These are phyloP conservation scores for Cyclanthera cordifolia DNA, from an alignment of 306 rosid species.

Conservation along the genomic window DNA sequence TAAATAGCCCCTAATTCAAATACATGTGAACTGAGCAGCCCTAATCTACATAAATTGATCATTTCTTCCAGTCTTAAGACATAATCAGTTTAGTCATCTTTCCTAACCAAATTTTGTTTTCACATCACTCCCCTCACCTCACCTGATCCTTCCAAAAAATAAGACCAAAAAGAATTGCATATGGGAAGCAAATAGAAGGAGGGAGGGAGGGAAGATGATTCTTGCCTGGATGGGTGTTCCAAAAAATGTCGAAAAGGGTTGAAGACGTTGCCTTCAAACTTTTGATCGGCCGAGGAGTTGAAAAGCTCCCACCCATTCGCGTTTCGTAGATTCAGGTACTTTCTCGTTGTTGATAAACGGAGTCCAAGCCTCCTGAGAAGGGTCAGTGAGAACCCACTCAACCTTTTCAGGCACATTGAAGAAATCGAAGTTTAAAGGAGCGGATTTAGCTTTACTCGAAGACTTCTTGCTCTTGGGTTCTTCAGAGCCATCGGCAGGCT, in stretches of 20 bases:
- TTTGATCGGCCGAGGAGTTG: conserved; percentile 13
- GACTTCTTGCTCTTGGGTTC: conserved; percentile 26
- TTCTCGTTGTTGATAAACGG: conserved; percentile 27
- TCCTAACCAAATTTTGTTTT: conserved; percentile 5
- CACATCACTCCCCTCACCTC: conserved; percentile 13
- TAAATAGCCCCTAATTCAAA: not conserved
- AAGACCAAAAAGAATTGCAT: conserved; percentile 3
- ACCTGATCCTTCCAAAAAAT: not conserved
- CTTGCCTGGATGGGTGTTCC: not conserved
- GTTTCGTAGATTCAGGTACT: conserved; percentile 22
- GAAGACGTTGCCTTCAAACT: conserved; percentile 1
- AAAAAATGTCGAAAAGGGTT: not conserved
- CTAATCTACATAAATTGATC: conserved; percentile 4
- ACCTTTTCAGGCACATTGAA: conserved; percentile 36
- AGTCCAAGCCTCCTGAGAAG: conserved; percentile 31
- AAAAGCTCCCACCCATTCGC: conserved; percentile 40
- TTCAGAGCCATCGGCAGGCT: conserved; percentile 18
- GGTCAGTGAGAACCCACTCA: conserved; percentile 41
- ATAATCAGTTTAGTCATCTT: not conserved
- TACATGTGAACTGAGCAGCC: conserved; percentile 6
- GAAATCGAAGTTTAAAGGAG: conserved; percentile 29
- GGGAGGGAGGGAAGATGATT: conserved; percentile 5
- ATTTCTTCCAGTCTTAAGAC: conserved; percentile 3
- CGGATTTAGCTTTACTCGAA: conserved; percentile 12
- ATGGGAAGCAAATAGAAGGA: conserved; percentile 5